phyloP scores from a whole-genome alignment of 768 basidiomycete species.

The Leccinellum rugosiceps region DNA sequence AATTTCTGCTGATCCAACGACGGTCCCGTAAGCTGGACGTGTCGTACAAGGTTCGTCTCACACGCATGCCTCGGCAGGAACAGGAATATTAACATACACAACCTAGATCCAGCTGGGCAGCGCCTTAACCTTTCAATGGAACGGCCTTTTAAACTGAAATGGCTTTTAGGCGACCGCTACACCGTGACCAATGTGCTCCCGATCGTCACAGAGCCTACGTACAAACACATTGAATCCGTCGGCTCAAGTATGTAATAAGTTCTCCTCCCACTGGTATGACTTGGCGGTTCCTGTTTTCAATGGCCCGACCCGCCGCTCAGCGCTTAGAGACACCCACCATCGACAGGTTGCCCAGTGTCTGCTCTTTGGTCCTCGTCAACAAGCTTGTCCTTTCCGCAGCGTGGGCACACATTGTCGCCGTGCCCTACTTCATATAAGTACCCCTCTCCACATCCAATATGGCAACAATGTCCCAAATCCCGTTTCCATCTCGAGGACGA shows the following conservation, averaged over 20 bases:
- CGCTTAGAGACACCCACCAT: conserved; percentile 1
- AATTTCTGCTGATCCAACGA: conserved; percentile 9
- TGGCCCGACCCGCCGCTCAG: conserved; percentile 7
- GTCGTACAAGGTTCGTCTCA: conserved; percentile 7
- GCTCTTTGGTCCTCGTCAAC: conserved; percentile 23
- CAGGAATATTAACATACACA: conserved; percentile 1
- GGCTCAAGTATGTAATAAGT: conserved; percentile 23
- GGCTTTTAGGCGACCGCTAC: conserved; percentile 21
- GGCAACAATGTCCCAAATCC: conserved; percentile 4
- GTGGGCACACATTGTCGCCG: conserved; percentile 3
- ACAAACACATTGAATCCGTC: conserved; percentile 9
- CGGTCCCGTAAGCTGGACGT: background rate
- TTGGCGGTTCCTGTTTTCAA: too few species aligned
- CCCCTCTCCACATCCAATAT: conserved; percentile 11
- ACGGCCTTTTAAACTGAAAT: conserved; percentile 9
- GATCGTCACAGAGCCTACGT: conserved; percentile 29
- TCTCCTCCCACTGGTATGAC: background rate
- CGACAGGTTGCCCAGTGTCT: background rate
- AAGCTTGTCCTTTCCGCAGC: conserved; percentile 3
- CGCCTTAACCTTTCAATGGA: background rate
- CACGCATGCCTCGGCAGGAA: background rate
- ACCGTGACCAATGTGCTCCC: conserved; percentile 15
- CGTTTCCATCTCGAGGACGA: conserved; percentile 8
- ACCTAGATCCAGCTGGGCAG: conserved; percentile 15
- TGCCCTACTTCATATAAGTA: conserved; percentile 14